Evolutionary conservation across 768 basidiomycete genomes (phyloP).

Genomic region (Roridomyces roridus): DNA sequence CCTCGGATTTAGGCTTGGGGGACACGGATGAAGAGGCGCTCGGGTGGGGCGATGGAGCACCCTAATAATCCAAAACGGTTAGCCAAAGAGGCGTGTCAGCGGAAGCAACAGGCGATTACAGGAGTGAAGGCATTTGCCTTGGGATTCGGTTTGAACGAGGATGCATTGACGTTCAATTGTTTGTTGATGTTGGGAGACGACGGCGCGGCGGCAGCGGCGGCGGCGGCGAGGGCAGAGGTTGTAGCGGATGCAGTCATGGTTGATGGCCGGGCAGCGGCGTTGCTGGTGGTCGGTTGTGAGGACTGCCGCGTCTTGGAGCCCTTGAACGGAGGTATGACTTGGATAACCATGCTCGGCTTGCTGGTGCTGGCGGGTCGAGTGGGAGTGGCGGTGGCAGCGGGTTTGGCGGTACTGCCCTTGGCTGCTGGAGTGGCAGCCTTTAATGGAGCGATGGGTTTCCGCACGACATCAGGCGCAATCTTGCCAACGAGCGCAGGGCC

Average conservation of each 20-base stretch:
- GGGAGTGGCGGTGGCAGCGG: slow-evolving; percentile 26
- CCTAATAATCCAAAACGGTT: slow-evolving; percentile 35
- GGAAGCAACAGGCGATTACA: slow-evolving; percentile 44
- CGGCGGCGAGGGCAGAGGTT: slow-evolving; percentile 20
- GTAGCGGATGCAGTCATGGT: slow-evolving; percentile 30
- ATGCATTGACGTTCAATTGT: slow-evolving; percentile 87
- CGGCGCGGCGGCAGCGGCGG: slow-evolving; percentile 37
- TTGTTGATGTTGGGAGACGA: slow-evolving; percentile 61
- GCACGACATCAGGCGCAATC: slow-evolving; percentile 30
- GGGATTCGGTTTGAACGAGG: slow-evolving; percentile 89
- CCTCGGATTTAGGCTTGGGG: slow-evolving; percentile 71
- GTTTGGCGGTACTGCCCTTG: slow-evolving; percentile 37
- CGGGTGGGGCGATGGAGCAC: slow-evolving; percentile 52
- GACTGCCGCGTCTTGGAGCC: slow-evolving; percentile 51
- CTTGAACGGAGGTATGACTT: slow-evolving; percentile 90
- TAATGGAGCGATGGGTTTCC: slow-evolving; percentile 13
- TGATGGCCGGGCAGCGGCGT: slow-evolving; percentile 17
- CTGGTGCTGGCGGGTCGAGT: slow-evolving; percentile 43
- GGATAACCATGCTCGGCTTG: slow-evolving; percentile 78
- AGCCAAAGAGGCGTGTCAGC: slow-evolving; percentile 18
- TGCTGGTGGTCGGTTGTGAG: slow-evolving; percentile 16
- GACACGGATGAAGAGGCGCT: slow-evolving; percentile 57
- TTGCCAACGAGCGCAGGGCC: slow-evolving; percentile 31
- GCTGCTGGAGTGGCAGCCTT: slow-evolving; percentile 4
- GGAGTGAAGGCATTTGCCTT: slow-evolving; percentile 81